Evolutionary conservation across 208 protist species (phyloP).

Genomic region (Endotrypanum monterogeii): DNA sequence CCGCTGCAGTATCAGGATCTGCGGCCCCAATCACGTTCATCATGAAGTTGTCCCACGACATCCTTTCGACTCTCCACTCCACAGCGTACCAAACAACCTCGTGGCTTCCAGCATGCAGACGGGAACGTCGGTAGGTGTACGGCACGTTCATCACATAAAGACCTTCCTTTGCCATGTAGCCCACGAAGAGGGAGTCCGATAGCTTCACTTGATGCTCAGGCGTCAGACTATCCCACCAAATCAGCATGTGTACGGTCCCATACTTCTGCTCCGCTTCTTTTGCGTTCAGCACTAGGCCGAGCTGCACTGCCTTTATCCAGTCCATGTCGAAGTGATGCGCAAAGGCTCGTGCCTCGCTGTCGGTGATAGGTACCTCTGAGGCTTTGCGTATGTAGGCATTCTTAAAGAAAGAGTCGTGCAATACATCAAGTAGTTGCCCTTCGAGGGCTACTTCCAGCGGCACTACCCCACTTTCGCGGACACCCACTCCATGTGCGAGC

Average conservation of each 20-base stretch:
- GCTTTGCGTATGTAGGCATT: conserved; percentile 63
- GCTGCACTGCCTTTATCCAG: conserved; percentile 68
- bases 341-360: conserved; percentile 52
- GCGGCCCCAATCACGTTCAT: conserved; percentile 63
- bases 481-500: conserved; percentile 40
- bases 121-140: conserved; percentile 64
- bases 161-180: conserved; percentile 59
- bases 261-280: conserved; percentile 49
- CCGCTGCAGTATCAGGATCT: conserved; percentile 41
- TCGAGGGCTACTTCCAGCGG: conserved; percentile 43
- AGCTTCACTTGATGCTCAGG: conserved; percentile 55
- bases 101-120: conserved; percentile 43
- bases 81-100: conserved; percentile 71
- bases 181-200: conserved; percentile 65
- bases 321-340: conserved; percentile 50
- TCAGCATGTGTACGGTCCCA: conserved; percentile 41
- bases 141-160: conserved; percentile 87
- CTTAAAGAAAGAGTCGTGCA: conserved; percentile 59
- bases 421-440: conserved; percentile 57
- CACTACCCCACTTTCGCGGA: conserved; percentile 55
- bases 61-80: conserved; percentile 49
- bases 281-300: conserved; percentile 76
- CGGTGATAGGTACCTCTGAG: conserved; percentile 53
- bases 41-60: conserved; percentile 69
- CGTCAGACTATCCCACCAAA: conserved; percentile 46